Evolutionary conservation across 2,329 filamentous ascomycete genomes (phyloP).

Genomic region (Trichophyton mentagrophytes): DNA sequence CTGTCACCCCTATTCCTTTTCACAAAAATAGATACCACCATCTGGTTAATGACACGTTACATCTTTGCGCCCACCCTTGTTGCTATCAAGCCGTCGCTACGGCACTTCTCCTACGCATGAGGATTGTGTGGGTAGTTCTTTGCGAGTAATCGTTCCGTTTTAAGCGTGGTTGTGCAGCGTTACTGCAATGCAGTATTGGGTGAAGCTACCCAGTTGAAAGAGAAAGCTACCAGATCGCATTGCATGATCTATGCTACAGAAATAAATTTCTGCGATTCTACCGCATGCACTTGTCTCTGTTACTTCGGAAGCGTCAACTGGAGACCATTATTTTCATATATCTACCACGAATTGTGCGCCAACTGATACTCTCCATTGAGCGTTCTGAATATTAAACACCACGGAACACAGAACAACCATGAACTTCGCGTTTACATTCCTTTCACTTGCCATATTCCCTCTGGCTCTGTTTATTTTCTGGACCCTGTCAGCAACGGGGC

Average conservation of each 20-base stretch:
- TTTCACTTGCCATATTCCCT: slow-evolving; percentile 25
- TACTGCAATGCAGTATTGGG: neutral
- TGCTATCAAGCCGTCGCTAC: neutral
- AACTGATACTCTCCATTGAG: neutral
- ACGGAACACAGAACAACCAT: neutral
- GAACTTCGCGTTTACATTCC: slow-evolving; percentile 5
- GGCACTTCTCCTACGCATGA: neutral
- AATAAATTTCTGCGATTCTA: neutral
- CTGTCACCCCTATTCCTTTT: neutral
- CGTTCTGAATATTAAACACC: too few species aligned
- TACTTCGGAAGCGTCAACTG: neutral
- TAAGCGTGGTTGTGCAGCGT: neutral
- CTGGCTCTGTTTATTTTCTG: slow-evolving; percentile 33
- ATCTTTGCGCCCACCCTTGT: neutral
- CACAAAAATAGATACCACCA: neutral
- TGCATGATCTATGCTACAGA: neutral
- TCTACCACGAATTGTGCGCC: neutral
- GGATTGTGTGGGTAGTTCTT: neutral
- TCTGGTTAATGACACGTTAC: slow-evolving; percentile 1
- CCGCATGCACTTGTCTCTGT: neutral
- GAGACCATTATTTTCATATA: neutral
- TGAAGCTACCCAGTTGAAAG: neutral
- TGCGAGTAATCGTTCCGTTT: neutral
- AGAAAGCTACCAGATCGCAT: neutral
- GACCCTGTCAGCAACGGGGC: slow-evolving; percentile 29